Evolutionary conservation across 176 grass and related monocot genomes (phyloP).

Genomic region (Panicum miliaceum): DNA sequence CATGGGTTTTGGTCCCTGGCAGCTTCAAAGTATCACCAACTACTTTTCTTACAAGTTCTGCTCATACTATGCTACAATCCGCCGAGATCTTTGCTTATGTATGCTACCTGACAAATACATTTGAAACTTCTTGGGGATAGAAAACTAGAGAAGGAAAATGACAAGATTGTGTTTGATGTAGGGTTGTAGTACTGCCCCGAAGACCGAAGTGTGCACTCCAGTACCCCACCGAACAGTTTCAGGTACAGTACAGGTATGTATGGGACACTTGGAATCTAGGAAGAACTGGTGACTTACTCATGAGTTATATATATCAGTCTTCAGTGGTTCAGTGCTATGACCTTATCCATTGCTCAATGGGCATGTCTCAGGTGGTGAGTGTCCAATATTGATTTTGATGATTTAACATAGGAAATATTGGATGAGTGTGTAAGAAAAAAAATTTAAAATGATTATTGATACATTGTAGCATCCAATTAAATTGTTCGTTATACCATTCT

Average conservation of each 20-base stretch:
- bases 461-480: background rate
- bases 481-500: background rate
- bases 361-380: background rate
- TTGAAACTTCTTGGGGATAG: background rate
- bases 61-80: background rate
- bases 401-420: background rate
- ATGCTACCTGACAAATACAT: background rate
- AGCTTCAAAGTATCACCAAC: constrained; percentile 18
- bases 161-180: background rate
- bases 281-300: constrained; percentile 11
- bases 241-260: background rate
- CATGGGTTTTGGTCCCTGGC: constrained; percentile 7
- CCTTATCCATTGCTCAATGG: constrained; percentile 2
- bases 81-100: constrained; percentile 25
- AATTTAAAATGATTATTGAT: background rate
- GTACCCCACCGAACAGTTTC: background rate
- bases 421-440: background rate
- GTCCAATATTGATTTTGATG: background rate
- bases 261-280: background rate
- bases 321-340: background rate
- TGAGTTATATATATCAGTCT: constrained; percentile 3
- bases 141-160: background rate
- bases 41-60: constrained; percentile 4
- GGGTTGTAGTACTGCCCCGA: background rate
- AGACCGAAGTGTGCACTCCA: background rate